These are phyloP conservation scores for Populus hybrid DNA, from an alignment of 441 rosid genomes.

Conservation along the genomic window DNA sequence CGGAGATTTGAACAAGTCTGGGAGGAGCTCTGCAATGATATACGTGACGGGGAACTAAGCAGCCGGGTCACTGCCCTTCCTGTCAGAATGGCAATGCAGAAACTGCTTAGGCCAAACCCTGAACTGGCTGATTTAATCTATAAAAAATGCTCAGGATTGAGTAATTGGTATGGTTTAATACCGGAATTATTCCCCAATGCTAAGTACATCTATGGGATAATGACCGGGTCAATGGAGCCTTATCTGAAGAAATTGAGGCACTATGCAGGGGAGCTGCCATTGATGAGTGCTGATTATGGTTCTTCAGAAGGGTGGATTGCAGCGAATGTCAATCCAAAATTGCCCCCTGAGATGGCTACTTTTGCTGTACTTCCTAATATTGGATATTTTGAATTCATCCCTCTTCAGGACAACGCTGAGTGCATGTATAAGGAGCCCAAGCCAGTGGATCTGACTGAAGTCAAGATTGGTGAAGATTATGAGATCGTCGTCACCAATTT, in stretches of 20 bases:
- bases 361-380: slow-evolving; percentile 80
- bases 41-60: slow-evolving; percentile 59
- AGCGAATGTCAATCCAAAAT: slow-evolving; percentile 68
- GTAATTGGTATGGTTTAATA: slow-evolving; percentile 88
- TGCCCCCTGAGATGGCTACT: slow-evolving; percentile 69
- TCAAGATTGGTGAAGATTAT: slow-evolving; percentile 77
- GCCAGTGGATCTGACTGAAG: slow-evolving; percentile 73
- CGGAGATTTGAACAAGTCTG: slow-evolving; percentile 75
- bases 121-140: slow-evolving; percentile 60
- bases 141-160: slow-evolving; percentile 54
- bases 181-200: slow-evolving; percentile 81
- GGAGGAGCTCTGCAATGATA: slow-evolving; percentile 74
- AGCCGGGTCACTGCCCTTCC: slow-evolving; percentile 54
- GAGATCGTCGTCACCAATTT: slow-evolving; percentile 76
- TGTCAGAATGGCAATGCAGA: slow-evolving; percentile 60
- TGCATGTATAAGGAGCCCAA: slow-evolving; percentile 23
- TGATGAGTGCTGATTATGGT: slow-evolving; percentile 85
- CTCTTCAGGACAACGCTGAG: slow-evolving; percentile 33
- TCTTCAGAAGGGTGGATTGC: slow-evolving; percentile 98
- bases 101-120: slow-evolving; percentile 64
- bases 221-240: slow-evolving; percentile 99
- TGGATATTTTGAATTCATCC: slow-evolving; percentile 89
- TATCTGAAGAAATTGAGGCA: slow-evolving; percentile 77
- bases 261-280: slow-evolving; percentile 74
- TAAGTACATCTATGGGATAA: slow-evolving; percentile 84